phyloP scores from a whole-genome alignment of 1,284 basidiomycete species.

The Ganoderma sp. region DNA sequence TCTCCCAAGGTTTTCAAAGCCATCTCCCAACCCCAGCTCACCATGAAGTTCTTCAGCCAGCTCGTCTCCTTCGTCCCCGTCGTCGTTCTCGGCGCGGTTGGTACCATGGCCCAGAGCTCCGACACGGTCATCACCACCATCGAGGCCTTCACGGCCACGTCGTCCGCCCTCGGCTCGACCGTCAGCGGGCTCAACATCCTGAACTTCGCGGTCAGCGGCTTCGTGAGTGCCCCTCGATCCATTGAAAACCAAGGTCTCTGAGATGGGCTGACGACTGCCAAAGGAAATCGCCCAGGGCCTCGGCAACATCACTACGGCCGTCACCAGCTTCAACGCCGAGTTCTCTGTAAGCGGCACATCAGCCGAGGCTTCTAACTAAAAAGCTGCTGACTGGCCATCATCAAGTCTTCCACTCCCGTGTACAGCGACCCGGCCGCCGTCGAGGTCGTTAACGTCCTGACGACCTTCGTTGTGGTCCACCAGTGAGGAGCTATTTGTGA shows the following conservation, averaged over 20 bases:
- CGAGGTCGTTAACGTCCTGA: constrained; percentile 15
- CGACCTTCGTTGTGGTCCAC: constrained; percentile 18
- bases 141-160: constrained; percentile 4
- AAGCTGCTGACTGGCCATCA: neutral
- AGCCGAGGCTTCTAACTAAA: neutral
- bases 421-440: constrained; percentile 8
- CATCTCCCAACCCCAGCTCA: no score
- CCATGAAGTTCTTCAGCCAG: constrained; percentile 13
- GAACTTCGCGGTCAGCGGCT: neutral
- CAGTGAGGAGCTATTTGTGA: neutral
- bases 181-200: neutral
- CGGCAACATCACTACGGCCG: constrained; percentile 11
- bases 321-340: constrained; percentile 8
- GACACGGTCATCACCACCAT: constrained; percentile 7
- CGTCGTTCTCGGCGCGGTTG: neutral
- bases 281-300: constrained; percentile 12
- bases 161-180: constrained; percentile 4
- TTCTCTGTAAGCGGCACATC: neutral
- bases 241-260: neutral
- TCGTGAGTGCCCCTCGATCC: neutral
- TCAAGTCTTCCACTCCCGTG: neutral
- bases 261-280: neutral
- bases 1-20: neutral
- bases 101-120: constrained; percentile 7
- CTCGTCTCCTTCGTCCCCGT: constrained; percentile 6